Base-by-base conservation (phyloP, 495 filamentous ascomycete species). In the Cercophora samala region DNA sequence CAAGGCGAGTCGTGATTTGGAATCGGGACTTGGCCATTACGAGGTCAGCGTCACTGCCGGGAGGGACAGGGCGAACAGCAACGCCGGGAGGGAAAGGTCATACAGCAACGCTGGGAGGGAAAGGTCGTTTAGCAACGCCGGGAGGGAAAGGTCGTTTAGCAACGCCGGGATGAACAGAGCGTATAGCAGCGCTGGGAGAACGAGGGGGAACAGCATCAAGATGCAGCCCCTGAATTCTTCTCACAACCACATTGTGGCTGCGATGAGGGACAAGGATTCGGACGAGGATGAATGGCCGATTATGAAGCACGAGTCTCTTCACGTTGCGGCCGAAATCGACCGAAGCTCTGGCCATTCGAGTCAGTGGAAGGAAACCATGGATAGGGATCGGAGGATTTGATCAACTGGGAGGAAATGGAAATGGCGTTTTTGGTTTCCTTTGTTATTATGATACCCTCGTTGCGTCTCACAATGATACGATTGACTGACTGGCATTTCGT, bases 251-350 rank as follows among this genome's bases (percentile, higher is more conserved):
- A 25, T 17, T 37, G 19, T 11, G 25, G 23, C 19, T 2, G 58
- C 37, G n/a, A 22, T n/a, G 46, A 52, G 5, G 58, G 64, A 62
- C 4, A 60, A 24, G 32, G 66, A 67, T 29, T 54, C 25, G 46
- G 63, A 64, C 46, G 54, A 58, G 18, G 66, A 68, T 64, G 66
- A 68, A 62, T 64, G 37, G 55, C 66, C 66, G 62, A 68, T 68
- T 56, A 60, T 64, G 62, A 61, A 61, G 37, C 46, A 46, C 2
- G 37, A 46, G 37, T 46, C 37, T 13, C 6, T 46, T 46, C 37
- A 46, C 6, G 37, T 46, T 9, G 13, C 37, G 37, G 13, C 37
- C 37, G 37, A 46, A 13, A 46, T 46, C 37, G 37, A 46, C 37
- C 37, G 37, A 46, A 17, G 15, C 9, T 46, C 37, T 46, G 37